Conservation (phyloP, 176 grass and related monocot genomes). For the Areca catechu region DNA sequence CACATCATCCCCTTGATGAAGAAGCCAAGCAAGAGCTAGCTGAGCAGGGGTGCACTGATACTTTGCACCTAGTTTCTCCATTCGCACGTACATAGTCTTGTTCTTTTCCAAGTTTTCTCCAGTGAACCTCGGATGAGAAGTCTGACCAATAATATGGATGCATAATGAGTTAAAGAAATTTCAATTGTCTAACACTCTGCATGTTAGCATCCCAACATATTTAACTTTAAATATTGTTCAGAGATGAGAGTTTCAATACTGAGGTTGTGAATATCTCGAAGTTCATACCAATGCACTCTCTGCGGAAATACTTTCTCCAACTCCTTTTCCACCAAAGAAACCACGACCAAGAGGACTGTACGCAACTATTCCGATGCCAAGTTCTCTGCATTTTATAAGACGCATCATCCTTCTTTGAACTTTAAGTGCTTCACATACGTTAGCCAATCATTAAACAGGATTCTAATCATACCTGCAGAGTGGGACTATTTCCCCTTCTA, state of each 20-base stretch:
- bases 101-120: slow-evolving; percentile 1
- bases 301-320: background rate
- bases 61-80: slow-evolving; percentile 1
- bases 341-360: slow-evolving; percentile 3
- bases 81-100: background rate
- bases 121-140: background rate
- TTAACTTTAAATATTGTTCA: no score
- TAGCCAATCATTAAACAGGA: no score
- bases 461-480: background rate
- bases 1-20: slow-evolving; percentile 4
- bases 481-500: slow-evolving; percentile 4
- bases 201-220: no score
- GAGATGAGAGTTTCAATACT: no score
- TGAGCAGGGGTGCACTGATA: background rate
- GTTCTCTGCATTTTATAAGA: background rate
- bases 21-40: slow-evolving; percentile 2
- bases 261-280: background rate
- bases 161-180: no score
- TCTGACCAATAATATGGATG: background rate
- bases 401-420: no score
- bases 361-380: slow-evolving; percentile 9
- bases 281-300: background rate
- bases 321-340: slow-evolving; percentile 3
- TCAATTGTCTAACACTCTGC: no score
- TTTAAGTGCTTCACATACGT: no score